Conservation (phyloP, 2,329 filamentous ascomycete species). For the Pyricularia pennisetigena region DNA sequence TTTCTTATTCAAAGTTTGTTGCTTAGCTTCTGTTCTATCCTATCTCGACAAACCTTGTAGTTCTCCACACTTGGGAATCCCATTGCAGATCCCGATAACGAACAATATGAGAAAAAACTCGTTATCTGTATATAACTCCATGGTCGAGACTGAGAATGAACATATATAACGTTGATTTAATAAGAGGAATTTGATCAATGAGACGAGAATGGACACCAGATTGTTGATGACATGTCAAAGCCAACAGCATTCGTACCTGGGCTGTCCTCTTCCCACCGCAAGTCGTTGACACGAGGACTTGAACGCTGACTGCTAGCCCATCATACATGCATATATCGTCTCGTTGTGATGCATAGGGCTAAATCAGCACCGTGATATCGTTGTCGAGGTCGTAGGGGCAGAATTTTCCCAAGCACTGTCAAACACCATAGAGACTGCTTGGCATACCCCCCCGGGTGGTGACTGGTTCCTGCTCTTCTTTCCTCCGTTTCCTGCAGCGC, state of each 20-base stretch:
- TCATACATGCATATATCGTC: neutral
- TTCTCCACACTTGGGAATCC: neutral
- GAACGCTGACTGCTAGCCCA: neutral
- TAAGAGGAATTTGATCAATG: neutral
- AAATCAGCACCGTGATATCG: neutral
- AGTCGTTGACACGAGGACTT: neutral
- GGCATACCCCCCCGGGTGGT: neutral
- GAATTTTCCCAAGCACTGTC: neutral
- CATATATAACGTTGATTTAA: neutral
- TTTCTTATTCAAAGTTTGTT: neutral
- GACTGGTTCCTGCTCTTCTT: neutral
- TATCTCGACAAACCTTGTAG: neutral
- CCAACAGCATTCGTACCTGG: neutral
- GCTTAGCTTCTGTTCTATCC: neutral
- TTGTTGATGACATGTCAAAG: neutral
- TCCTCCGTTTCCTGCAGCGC: neutral
- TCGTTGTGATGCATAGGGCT: neutral
- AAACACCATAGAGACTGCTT: neutral
- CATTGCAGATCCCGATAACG: neutral
- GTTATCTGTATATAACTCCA: neutral
- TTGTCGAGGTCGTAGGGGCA: neutral
- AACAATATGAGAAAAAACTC: neutral
- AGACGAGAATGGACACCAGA: neutral
- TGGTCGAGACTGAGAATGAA: neutral
- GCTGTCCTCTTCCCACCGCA: too few relatives aligned